Base-by-base conservation (phyloP, 306 rosid species). In the Notholithocarpus densiflorus region DNA sequence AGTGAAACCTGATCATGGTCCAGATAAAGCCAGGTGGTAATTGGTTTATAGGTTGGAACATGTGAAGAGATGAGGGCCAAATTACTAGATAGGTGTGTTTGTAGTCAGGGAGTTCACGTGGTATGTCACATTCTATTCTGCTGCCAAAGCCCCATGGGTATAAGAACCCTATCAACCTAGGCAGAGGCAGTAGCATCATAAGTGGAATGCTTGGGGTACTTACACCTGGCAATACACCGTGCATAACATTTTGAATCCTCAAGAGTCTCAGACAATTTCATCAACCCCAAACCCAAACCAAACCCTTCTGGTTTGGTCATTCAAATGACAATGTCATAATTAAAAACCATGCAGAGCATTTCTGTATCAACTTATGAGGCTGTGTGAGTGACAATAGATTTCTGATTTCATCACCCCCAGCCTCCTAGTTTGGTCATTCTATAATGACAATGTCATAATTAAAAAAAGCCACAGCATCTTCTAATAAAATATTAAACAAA, bases 91-190 rank as follows among this genome's bases (percentile, higher is more conserved):
- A 31, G 9, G n/a, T 21, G n/a, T 8, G 11, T 43, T 17, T 11
- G 26, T 5, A 66, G 51, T 34, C 72, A 19, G 69, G 18, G 23
- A 5, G 69, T 27, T 62, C 69, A 27, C 69, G 29, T 62, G 69
- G 21, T 17, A 27, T 62, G 69, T 62, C 69, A 62, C 69, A 62
- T 62, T 62, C 69, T 27, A 62, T 62, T 62, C 69, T 62, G 69
- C 69, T 62, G 29, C 69, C 40, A 2, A 40, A 40, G 45, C 45
- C 45, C 45, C 45, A 34, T 19, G 52, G 52, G 27, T 68, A 34
- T 4, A 32, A n/a, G 27, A 5, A 11, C 72, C 72, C n/a, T 32
- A 40, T 19, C 24, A 68, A 68, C 53, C 27, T 34, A 34, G 52
- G 2, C 72, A 34, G 9, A 66, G 14, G 9, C 52, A 4, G 12